phyloP scores from a whole-genome alignment of 805 yeast genomes.

The Pichia insulana region DNA sequence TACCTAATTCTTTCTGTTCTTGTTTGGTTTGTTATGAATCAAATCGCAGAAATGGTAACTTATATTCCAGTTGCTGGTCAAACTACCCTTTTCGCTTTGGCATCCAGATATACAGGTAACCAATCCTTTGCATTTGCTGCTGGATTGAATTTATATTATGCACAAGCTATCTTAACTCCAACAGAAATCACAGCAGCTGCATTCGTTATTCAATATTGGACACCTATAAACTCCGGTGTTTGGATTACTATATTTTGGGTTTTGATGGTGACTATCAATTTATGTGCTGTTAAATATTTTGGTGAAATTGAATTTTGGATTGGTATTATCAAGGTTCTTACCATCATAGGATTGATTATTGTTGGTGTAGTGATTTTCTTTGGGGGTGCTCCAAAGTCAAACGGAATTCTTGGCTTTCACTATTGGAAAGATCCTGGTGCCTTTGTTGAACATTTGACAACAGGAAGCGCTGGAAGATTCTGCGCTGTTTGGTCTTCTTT shows the following conservation, averaged over 20 bases:
- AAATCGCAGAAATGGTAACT: slow-evolving; percentile 59
- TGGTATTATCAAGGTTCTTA: slow-evolving; percentile 52
- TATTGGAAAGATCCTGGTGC: slow-evolving; percentile 46
- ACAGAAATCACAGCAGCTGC: slow-evolving; percentile 56
- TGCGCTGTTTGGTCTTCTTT: slow-evolving; percentile 55
- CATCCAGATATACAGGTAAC: slow-evolving; percentile 25
- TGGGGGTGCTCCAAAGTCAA: slow-evolving; percentile 50
- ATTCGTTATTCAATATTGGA: slow-evolving; percentile 53
- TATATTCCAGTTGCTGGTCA: slow-evolving; percentile 53
- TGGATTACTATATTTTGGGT: slow-evolving; percentile 49
- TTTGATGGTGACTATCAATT: slow-evolving; percentile 36
- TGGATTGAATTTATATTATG: slow-evolving; percentile 31
- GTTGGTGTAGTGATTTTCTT: slow-evolving; percentile 47
- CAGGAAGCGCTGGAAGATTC: slow-evolving; percentile 53
- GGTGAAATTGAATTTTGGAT: slow-evolving; percentile 57
- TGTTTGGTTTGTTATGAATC: slow-evolving; percentile 56
- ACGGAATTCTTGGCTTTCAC: slow-evolving; percentile 56
- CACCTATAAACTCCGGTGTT: slow-evolving; percentile 43
- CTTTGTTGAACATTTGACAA: slow-evolving; percentile 40
- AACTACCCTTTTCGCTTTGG: slow-evolving; percentile 20
- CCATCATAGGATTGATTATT: slow-evolving; percentile 52
- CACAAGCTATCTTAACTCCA: slow-evolving; percentile 28
- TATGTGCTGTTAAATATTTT: slow-evolving; percentile 33
- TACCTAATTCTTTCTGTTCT: slow-evolving; percentile 56
- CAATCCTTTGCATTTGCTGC: slow-evolving; percentile 24